Evolutionary conservation across 2,329 filamentous ascomycete species (phyloP).

Genomic region (Phaeosphaeriaceae sp.): DNA sequence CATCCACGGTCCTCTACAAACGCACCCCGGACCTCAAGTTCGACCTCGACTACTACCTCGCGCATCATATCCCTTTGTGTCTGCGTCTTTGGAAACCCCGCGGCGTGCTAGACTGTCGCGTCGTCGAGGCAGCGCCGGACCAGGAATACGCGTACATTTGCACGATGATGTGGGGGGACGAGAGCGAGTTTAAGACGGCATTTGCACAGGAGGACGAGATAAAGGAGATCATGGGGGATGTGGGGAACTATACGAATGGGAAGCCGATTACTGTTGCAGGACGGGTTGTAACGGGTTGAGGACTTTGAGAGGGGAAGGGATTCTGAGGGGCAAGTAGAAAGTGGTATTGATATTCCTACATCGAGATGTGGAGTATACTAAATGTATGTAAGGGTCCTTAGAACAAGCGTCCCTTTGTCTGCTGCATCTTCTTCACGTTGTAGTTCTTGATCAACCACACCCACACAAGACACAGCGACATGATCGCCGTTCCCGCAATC

Average conservation of each 20-base stretch:
- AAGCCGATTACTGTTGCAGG: not conserved
- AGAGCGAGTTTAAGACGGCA: not conserved
- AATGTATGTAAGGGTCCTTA: slow-evolving; percentile 1
- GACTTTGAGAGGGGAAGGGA: too few species aligned
- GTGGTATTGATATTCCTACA: too few species aligned
- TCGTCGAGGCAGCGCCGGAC: not conserved
- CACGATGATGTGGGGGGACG: not conserved
- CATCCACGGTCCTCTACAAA: not conserved
- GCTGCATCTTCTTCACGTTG: slow-evolving; percentile 24
- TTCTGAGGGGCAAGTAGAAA: too few species aligned
- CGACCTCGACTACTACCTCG: not conserved
- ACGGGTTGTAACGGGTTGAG: not conserved
- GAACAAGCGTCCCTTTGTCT: slow-evolving; percentile 24
- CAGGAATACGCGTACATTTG: not conserved
- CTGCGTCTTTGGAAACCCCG: not conserved
- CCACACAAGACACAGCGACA: slow-evolving; percentile 21
- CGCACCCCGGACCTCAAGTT: not conserved
- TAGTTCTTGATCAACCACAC: slow-evolving; percentile 23
- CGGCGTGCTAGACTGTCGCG: not conserved
- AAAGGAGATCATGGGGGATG: not conserved
- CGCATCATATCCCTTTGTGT: not conserved
- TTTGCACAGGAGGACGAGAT: not conserved
- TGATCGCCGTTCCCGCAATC: slow-evolving; percentile 49
- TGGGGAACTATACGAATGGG: not conserved
- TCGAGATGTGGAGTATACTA: too few species aligned